Base-by-base conservation (phyloP, 2,329 filamentous ascomycete species). In the Coniochaeta sp. region DNA sequence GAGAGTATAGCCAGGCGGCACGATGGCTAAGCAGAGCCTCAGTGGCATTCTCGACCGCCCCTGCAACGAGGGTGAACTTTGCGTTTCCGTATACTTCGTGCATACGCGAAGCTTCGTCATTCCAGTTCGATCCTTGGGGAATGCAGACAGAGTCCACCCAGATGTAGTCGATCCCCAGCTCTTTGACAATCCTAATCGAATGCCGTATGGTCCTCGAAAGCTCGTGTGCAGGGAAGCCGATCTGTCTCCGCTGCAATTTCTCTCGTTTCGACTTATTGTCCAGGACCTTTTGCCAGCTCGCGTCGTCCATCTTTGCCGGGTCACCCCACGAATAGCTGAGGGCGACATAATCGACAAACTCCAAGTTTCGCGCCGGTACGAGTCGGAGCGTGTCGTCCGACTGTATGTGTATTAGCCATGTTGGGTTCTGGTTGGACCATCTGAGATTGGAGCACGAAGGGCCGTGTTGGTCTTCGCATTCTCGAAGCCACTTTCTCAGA, bases 321-420 rank as follows among this genome's bases (percentile, higher is more conserved):
- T 68, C 64, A 26, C 67, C 67, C 67, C 67, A 68, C 9, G 67
- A 67, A 60, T 68, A 68, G 60, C 67, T 68, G 6, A 68, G 62
- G 43, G 67, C 67, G 31, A 67, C 66, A 44, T 68, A 68, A 22
- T 64, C 57, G 34, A 67, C 64, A 4, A 60, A 60, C 4, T 22
- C n/a, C 3, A 52, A 26, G 7, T 3, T 34, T 12, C 1, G 64
- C 64, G 1, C 65, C 59, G 57, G 59, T 0, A 67, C 61, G n/a
- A 68, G 58, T 14, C 61, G 61, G 12, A 66, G 60, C 9, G 40
- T 34, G 17, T 63, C 60, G 16, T 63, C 38, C 1, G 59, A 44
- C 6, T 64, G 59, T 26, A 68, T 67, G 17, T 64, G 61, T 40
- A 68, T 58, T 1, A 68, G 65, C 67, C 67, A 68, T 6, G 66